Evolutionary conservation across 352 stramenopile species (phyloP).

Genomic region (Phytophthora chlamydospora): DNA sequence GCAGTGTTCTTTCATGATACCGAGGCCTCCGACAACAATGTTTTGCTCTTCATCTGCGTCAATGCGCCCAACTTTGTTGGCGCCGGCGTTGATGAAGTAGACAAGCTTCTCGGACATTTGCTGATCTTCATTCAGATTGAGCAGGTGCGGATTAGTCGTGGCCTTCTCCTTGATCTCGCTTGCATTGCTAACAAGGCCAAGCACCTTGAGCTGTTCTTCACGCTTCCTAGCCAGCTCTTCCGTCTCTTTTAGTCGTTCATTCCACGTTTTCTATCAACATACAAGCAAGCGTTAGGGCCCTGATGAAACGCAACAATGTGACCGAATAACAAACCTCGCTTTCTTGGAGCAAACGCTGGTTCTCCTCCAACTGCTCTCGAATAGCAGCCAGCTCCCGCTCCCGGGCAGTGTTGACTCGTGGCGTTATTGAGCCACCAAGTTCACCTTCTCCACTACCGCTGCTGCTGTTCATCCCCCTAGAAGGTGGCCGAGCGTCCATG

Average conservation of each 20-base stretch:
- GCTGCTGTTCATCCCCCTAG: slow-evolving; percentile 38
- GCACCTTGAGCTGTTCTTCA: slow-evolving; percentile 77
- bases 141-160: slow-evolving; percentile 72
- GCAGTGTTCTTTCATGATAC: slow-evolving; percentile 82
- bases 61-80: slow-evolving; percentile 68
- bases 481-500: slow-evolving; percentile 54
- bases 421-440: slow-evolving; percentile 16
- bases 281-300: not conserved
- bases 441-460: slow-evolving; percentile 23
- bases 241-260: slow-evolving; percentile 76
- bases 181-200: slow-evolving; percentile 64
- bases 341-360: slow-evolving; percentile 74
- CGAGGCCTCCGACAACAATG: slow-evolving; percentile 81
- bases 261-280: slow-evolving; percentile 73
- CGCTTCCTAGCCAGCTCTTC: slow-evolving; percentile 83
- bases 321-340: slow-evolving; percentile 59
- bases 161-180: slow-evolving; percentile 66
- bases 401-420: slow-evolving; percentile 48
- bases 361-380: slow-evolving; percentile 77
- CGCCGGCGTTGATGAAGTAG: slow-evolving; percentile 71
- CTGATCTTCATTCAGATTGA: slow-evolving; percentile 90
- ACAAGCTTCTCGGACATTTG: slow-evolving; percentile 85
- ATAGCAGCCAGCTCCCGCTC: slow-evolving; percentile 67
- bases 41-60: slow-evolving; percentile 73
- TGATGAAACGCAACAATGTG: not conserved